A percentile compares a stretch with the other conserved stretches of the same genome.
Evolutionary conservation across 2,329 filamentous ascomycete species (phyloP).

Genomic region (Rutstroemia sp.): DNA sequence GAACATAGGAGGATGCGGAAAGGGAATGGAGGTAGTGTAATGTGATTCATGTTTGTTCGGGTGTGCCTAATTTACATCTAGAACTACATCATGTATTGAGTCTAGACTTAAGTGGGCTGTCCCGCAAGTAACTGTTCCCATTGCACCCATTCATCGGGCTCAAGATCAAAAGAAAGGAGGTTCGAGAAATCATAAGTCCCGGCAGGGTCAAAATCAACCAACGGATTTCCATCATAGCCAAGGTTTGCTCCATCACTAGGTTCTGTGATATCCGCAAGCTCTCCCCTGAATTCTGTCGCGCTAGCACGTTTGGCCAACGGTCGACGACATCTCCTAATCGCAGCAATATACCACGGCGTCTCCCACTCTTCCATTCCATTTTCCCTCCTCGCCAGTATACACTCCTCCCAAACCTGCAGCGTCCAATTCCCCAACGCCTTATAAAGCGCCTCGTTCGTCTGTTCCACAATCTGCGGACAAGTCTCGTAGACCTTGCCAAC

Average conservation of each 20-base stretch:
- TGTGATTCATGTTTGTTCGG: not conserved
- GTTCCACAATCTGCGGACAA: constrained; percentile 14
- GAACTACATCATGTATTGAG: too few species aligned
- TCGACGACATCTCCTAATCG: not conserved
- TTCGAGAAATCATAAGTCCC: constrained; percentile 18
- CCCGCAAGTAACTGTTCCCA: constrained; percentile 26
- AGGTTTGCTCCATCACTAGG: too few species aligned
- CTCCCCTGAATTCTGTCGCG: not conserved
- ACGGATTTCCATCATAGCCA: not conserved
- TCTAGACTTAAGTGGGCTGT: constrained; percentile 3
- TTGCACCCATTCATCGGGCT: constrained; percentile 26
- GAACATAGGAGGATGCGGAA: too few species aligned
- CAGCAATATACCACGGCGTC: not conserved
- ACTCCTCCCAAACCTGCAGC: constrained; percentile 25
- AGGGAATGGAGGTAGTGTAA: too few species aligned
- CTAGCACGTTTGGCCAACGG: not conserved
- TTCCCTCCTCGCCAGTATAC: constrained; percentile 16
- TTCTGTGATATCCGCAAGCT: not conserved
- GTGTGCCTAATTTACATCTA: not conserved
- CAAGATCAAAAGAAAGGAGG: constrained; percentile 24
- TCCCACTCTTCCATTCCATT: constrained; percentile 15
- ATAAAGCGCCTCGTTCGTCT: constrained; percentile 20
- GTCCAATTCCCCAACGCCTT: constrained; percentile 27
- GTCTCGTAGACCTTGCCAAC: constrained; percentile 22
- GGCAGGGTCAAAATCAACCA: not conserved